Evolutionary conservation across 1,284 basidiomycete species (phyloP), one percentile per base, ranked within the genome.

Genomic region (Tylopilus sp.): DNA sequence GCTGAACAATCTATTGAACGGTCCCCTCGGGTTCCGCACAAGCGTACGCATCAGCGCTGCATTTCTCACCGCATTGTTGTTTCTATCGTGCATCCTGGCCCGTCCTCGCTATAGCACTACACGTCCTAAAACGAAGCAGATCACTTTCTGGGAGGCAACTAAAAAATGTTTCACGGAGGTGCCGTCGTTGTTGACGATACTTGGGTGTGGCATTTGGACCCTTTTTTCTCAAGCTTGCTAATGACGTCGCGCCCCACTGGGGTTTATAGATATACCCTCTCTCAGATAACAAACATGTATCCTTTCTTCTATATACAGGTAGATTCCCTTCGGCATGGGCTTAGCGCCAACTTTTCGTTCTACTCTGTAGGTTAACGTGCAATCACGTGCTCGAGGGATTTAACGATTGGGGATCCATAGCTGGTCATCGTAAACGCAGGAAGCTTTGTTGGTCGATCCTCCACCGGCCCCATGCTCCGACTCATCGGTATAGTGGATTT

Each of bases 391-490:
- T 1, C 26, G 39, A 32, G 4, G 2, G 6, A 36, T 13, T 36
- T 8, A 36, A 36, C 12, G 36, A 36, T 36, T 13, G 36, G 29
- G 29, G 36, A 13, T 36, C 36, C 12, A 12, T 22, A 86, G 84
- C 66, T 86, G 29, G 78, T 82, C 18, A 80, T 87, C 18, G 61
- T 87, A 51, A 86, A 84, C 67, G 81, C 67, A 2, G 76, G 80
- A 81, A 84, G 36, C 10, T 67, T 83, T 15, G 16, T 79, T 7
- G 78, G 82, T 2, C 81, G 79, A 12, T 47, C n/a, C 56, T 51
- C 79, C 1, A 62, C 44, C 86, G 29, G 76, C 79, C 10, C 68
- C 71, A n/a, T 47, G 4, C 44, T 47, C 44, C 22, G 44, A 52
- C 77, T 73, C 36, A 60, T 81, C 38, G 84, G 86, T 5, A 76